phyloP scores from a whole-genome alignment of 345 rosid species.

The Salix purpurea region DNA sequence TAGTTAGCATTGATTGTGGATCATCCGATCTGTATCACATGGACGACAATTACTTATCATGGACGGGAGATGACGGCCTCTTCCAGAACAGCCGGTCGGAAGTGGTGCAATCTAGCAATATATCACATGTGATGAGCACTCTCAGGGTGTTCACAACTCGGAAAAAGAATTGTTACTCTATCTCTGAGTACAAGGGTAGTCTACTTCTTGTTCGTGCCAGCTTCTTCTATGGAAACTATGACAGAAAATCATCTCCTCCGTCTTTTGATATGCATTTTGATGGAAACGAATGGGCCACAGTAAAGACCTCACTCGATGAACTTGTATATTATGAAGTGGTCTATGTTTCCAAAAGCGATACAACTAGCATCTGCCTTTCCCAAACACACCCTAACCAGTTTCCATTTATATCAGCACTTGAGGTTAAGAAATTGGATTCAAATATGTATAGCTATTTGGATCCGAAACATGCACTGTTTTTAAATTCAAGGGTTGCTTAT shows the following conservation, averaged over 20 bases:
- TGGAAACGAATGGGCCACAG: constrained; percentile 21
- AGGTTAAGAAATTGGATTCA: constrained; percentile 9
- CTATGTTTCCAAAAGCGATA: not conserved
- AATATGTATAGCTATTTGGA: constrained; percentile 11
- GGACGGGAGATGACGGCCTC: constrained; percentile 19
- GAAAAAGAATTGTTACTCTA: constrained; percentile 25
- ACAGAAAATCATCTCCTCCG: constrained; percentile 15
- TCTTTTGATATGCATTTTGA: constrained; percentile 24
- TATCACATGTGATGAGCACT: constrained; percentile 10
- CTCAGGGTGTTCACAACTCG: constrained; percentile 20
- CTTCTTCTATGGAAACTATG: constrained; percentile 31
- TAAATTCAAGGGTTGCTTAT: not conserved
- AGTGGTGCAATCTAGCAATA: not conserved
- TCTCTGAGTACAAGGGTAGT: not conserved
- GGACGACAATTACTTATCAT: constrained; percentile 7
- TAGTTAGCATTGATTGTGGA: constrained; percentile 19
- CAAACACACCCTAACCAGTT: constrained; percentile 23
- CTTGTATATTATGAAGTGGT: constrained; percentile 9
- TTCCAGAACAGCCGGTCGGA: not conserved
- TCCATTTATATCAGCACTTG: constrained; percentile 29
- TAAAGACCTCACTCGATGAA: constrained; percentile 3
- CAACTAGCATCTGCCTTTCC: constrained; percentile 18
- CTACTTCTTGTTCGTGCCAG: constrained; percentile 14
- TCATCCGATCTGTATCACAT: not conserved
- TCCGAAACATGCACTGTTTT: constrained; percentile 13